Percentiles rank a stretch among this genome's conserved stretches.
Evolutionary conservation across 2,329 filamentous ascomycete species (phyloP).

Genomic region (Aspergillus sp.): DNA sequence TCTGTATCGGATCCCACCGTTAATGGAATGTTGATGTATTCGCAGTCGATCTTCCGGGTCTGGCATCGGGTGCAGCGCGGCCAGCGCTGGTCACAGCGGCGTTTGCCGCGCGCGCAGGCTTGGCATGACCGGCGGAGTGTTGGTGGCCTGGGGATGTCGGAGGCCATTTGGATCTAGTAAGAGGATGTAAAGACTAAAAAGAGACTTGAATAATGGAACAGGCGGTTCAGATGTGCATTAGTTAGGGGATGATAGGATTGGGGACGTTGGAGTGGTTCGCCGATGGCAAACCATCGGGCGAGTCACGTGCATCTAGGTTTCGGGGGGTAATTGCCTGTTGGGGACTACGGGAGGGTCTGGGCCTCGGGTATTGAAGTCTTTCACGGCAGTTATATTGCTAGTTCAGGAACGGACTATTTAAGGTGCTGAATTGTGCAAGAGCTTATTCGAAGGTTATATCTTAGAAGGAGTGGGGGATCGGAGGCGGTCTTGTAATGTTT

Average conservation of each 20-base stretch:
- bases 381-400: background rate
- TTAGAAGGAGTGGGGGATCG: background rate
- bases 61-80: conserved; percentile 29
- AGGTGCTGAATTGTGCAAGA: no score
- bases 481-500: conserved; percentile 17
- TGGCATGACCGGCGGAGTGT: conserved; percentile 32
- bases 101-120: conserved; percentile 29
- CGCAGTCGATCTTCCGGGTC: conserved; percentile 23
- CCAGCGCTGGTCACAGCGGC: conserved; percentile 30
- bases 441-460: background rate
- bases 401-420: background rate
- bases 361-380: background rate
- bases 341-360: background rate
- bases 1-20: background rate
- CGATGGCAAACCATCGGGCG: background rate
- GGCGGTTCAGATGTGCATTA: background rate
- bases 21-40: conserved; percentile 29
- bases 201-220: background rate
- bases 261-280: background rate
- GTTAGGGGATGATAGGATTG: background rate
- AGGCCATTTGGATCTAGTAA: background rate
- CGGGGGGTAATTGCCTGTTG: background rate
- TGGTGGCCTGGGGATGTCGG: background rate
- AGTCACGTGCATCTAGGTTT: background rate
- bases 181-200: background rate